Percentiles rank a stretch among this genome's conserved stretches.
Evolutionary conservation across 208 protist species (phyloP).

Genomic region (Leishmania lainsoni): DNA sequence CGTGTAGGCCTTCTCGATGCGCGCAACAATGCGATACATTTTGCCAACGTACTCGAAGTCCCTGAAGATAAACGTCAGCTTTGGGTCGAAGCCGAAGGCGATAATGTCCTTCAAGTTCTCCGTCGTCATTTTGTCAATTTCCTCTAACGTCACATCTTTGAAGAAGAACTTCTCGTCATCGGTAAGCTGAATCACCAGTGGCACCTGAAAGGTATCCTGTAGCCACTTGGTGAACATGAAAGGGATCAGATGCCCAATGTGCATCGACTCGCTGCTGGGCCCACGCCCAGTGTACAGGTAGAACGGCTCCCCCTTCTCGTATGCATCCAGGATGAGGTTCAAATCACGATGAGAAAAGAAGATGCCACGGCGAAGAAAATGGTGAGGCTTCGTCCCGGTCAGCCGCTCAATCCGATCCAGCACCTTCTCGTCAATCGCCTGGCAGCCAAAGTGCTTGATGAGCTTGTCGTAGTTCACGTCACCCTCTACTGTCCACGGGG

Average conservation of each 20-base stretch:
- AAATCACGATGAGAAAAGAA: conserved; percentile 99
- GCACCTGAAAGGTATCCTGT: conserved; percentile 99
- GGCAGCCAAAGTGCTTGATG: conserved; percentile 91
- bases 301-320: conserved; percentile 96
- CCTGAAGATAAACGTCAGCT: conserved; percentile 99
- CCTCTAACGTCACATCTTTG: conserved; percentile 95
- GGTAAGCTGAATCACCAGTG: conserved; percentile 99
- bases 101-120: conserved; percentile 99
- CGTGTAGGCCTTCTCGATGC: conserved; percentile 96
- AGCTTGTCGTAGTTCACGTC: conserved; percentile 96
- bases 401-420: conserved; percentile 89
- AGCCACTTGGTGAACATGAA: conserved; percentile 99
- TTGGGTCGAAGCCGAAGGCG: conserved; percentile 98
- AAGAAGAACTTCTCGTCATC: conserved; percentile 99
- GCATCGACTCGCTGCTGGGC: conserved; percentile 98
- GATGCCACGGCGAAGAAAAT: conserved; percentile 92
- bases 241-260: conserved; percentile 99
- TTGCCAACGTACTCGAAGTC: conserved; percentile 97
- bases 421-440: conserved; percentile 78
- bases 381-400: conserved; percentile 86
- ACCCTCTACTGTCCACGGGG: conserved; percentile 93
- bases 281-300: conserved; percentile 99
- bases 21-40: conserved; percentile 97
- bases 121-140: conserved; percentile 90
- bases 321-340: conserved; percentile 95